Percentiles rank a stretch among this genome's conserved stretches.
These are phyloP conservation scores for Blastocystis sp. DNA, from an alignment of 352 stramenopile genomes.

Conservation along the genomic window DNA sequence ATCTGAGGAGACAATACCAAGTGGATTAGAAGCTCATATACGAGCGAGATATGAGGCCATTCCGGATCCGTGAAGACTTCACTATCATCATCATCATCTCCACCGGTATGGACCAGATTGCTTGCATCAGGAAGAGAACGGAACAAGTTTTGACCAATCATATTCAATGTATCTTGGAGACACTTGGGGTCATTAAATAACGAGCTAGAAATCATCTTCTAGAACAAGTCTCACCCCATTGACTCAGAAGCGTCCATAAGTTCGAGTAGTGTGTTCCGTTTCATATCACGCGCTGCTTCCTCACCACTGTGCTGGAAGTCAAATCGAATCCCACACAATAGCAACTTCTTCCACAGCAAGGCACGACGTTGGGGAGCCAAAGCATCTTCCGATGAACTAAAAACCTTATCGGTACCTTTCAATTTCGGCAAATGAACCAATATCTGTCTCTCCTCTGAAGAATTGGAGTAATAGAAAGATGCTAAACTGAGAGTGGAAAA, in stretches of 20 bases:
- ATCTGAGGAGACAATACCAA: conserved; percentile 94
- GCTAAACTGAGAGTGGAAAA: background rate
- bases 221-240: conserved; percentile 73
- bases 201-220: conserved; percentile 74
- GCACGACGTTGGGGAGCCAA: conserved; percentile 40
- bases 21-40: conserved; percentile 97
- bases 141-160: conserved; percentile 87
- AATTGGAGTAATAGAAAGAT: conserved; percentile 42
- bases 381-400: background rate
- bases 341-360: conserved; percentile 59
- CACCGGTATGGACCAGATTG: conserved; percentile 77
- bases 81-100: conserved; percentile 97
- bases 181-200: conserved; percentile 53
- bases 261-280: conserved; percentile 95
- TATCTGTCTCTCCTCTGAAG: conserved; percentile 37
- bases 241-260: conserved; percentile 98
- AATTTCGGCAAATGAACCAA: conserved; percentile 32
- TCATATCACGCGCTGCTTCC: conserved; percentile 77
- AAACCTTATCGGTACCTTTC: background rate
- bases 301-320: conserved; percentile 49
- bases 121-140: conserved; percentile 72
- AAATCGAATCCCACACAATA: conserved; percentile 62
- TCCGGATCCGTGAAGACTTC: conserved; percentile 88
- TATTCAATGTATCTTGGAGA: conserved; percentile 68
- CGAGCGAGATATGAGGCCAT: conserved; percentile 93